Percentiles rank a stretch among this genome's conserved stretches.
Conservation (phyloP, 108 stramenopile species). For the Pseudonitzschia pungens region DNA sequence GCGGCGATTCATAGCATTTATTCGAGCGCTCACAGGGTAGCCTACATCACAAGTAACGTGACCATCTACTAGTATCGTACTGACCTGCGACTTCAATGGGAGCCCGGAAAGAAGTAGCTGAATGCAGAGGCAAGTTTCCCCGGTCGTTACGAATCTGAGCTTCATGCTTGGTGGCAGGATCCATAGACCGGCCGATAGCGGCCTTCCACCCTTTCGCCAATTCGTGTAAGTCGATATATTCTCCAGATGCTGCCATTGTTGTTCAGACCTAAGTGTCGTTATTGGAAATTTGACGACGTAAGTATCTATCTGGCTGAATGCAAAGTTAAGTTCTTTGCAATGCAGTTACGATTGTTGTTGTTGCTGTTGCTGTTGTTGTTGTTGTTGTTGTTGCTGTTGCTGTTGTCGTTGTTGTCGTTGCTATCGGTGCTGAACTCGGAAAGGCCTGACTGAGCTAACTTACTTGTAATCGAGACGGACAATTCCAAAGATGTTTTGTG, state of each 20-base stretch:
- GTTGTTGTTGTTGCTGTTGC: too few relatives aligned
- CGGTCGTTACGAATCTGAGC: constrained; percentile 72
- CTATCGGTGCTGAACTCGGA: too few relatives aligned
- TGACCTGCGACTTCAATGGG: constrained; percentile 72
- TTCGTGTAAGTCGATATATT: constrained; percentile 78
- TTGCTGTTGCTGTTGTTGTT: too few relatives aligned
- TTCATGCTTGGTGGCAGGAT: constrained; percentile 79
- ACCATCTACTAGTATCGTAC: too few relatives aligned
- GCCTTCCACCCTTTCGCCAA: constrained; percentile 90
- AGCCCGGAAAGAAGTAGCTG: constrained; percentile 80
- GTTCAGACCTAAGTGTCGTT: background rate
- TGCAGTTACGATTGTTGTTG: too few relatives aligned
- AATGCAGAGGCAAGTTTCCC: constrained; percentile 84
- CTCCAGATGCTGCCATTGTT: constrained; percentile 30
- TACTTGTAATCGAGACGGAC: too few relatives aligned
- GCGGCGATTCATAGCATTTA: background rate
- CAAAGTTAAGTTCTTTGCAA: too few relatives aligned
- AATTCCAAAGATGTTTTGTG: background rate
- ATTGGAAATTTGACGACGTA: background rate
- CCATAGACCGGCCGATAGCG: constrained; percentile 73
- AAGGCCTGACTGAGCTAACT: too few relatives aligned
- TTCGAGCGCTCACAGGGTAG: background rate
- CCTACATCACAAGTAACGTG: too few relatives aligned
- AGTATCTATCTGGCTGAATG: too few relatives aligned
- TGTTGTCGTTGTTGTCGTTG: too few relatives aligned